phyloP scores from a whole-genome alignment of 2,329 filamentous ascomycete species.

The Penicillium sp. region DNA sequence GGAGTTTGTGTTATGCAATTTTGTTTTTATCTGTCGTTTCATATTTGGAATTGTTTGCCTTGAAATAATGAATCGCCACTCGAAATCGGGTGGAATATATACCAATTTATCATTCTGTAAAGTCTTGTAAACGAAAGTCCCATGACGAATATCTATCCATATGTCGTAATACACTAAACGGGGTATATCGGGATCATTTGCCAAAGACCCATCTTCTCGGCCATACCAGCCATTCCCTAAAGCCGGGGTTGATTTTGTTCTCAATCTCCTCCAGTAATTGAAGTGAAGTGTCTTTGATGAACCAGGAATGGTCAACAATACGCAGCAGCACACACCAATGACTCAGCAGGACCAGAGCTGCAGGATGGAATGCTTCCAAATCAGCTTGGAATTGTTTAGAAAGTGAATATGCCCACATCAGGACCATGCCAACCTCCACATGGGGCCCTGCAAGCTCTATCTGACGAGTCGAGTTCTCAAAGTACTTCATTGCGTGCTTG shows the following conservation, averaged over 20 bases:
- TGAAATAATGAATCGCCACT: not conserved
- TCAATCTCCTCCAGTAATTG: constrained; percentile 22
- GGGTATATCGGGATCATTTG: not conserved
- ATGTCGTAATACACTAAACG: not conserved
- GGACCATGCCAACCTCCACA: constrained; percentile 20
- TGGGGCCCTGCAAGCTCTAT: constrained; percentile 20
- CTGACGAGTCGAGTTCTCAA: constrained; percentile 13
- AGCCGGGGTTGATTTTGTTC: constrained; percentile 13
- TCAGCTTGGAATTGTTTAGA: constrained; percentile 18
- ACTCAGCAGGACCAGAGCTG: constrained; percentile 18
- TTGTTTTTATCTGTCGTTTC: not conserved
- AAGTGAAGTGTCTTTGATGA: constrained; percentile 10
- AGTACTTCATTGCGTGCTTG: constrained; percentile 7
- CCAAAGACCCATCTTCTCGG: constrained; percentile 19
- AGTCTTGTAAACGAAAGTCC: not conserved
- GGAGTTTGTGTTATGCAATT: not conserved
- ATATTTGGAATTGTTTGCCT: not conserved
- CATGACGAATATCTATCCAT: not conserved
- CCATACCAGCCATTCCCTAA: constrained; percentile 20
- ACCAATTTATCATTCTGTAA: not conserved
- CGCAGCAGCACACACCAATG: constrained; percentile 22
- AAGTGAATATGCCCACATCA: constrained; percentile 21
- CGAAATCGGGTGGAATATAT: not conserved
- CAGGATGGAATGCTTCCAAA: constrained; percentile 14
- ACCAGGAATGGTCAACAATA: constrained; percentile 18